Evolutionary conservation across 306 rosid species (phyloP), one percentile per base, ranked within the genome.

Genomic region (Trifolium subterraneum): DNA sequence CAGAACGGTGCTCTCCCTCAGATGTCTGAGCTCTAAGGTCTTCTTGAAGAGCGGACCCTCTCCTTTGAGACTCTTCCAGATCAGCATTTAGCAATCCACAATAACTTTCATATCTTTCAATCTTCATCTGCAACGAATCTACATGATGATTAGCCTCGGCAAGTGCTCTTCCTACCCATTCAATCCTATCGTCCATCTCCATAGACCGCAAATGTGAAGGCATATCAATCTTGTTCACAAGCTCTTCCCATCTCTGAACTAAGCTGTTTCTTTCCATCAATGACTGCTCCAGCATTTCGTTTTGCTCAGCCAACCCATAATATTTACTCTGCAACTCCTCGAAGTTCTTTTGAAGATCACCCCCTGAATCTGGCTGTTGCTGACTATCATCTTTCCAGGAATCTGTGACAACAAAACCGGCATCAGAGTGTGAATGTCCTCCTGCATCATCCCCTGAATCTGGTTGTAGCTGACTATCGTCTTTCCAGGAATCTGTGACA

Each of bases 271-370:
- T 90, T 84, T 90, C 96, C 93, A 88, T 86, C 82, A 94, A 86
- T 45, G 99, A 92, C 72, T 92, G 99, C 79, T 94, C 96, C 67
- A 94, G 89, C 98, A 92, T 94, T 87, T 90, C 99, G 85, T 94
- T 94, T 81, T 94, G 99, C 80, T 94, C 99, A 78, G 97, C 98
- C 86, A 95, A 71, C 71, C 84, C 88, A 68, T 88, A 95, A 74
- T 82, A 92, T 79, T 83, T 92, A 68, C 83, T 83, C 81, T 92
- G 96, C 70, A 95, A 87, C 79, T 92, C 99, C 79, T 90, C 97
- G 78, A 82, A 84, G 56, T 78, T 81, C 78, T 81, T 87, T 76
- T 89, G 88, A 69, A 86, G 71, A 79, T 92, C 96, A 56, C 88
- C 71, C 78, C 74, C 87, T 3, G 82, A 67, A 81, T 81, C 84